Conservation (phyloP, 805 yeast species). For the Candida ulmi region DNA sequence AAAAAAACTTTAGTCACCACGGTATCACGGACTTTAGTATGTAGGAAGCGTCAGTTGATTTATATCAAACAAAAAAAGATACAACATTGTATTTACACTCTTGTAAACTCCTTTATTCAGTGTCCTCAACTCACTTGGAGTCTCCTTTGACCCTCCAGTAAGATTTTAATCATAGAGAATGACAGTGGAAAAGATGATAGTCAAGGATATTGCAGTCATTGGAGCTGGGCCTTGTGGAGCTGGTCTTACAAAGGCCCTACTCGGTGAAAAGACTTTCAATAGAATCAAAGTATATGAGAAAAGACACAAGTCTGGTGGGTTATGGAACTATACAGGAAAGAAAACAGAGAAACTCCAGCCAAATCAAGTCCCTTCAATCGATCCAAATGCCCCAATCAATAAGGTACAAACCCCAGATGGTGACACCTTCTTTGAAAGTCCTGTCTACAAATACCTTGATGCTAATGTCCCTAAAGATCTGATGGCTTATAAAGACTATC, state of each 20-base stretch:
- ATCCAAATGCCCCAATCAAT: slow-evolving; percentile 18
- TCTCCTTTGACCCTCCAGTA: too few species aligned
- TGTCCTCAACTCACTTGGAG: too few species aligned
- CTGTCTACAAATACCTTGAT: slow-evolving; percentile 62
- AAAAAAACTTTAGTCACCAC: too few species aligned
- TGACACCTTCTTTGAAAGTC: slow-evolving; percentile 38
- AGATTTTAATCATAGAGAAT: too few species aligned
- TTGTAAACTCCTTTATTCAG: too few species aligned
- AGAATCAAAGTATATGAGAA: slow-evolving; percentile 55
- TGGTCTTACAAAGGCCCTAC: slow-evolving; percentile 57
- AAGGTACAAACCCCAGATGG: slow-evolving; percentile 14
- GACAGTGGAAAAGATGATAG: not conserved
- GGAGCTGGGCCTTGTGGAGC: slow-evolving; percentile 81
- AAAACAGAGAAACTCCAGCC: slow-evolving; percentile 8
- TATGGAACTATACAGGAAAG: slow-evolving; percentile 54
- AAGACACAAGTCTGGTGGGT: slow-evolving; percentile 61
- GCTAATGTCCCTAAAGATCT: slow-evolving; percentile 61
- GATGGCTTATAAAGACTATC: slow-evolving; percentile 59
- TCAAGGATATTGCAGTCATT: slow-evolving; percentile 47
- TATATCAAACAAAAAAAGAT: too few species aligned
- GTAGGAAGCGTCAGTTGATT: too few species aligned
- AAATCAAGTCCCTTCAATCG: slow-evolving; percentile 24
- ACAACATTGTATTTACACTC: too few species aligned
- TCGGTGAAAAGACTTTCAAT: slow-evolving; percentile 42
- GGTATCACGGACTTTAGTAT: too few species aligned